Conservation (phyloP, 192 early-diverging fungal species). For the Cladochytrium replicatum region DNA sequence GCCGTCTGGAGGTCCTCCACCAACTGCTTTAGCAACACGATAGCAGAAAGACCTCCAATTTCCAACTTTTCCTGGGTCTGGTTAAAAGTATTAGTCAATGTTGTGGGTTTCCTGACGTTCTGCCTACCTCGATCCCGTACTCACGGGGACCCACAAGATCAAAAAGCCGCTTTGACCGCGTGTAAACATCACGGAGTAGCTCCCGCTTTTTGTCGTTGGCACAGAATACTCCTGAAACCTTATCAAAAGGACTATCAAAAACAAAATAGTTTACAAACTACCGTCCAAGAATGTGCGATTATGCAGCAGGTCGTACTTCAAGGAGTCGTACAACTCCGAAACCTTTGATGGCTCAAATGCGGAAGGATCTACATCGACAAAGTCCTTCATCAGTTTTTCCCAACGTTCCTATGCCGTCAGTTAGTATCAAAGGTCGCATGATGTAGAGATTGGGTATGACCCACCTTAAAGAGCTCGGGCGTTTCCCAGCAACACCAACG, state of each 20-base stretch:
- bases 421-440: no score
- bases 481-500: constrained; percentile 89
- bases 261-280: constrained; percentile 31
- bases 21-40: constrained; percentile 70
- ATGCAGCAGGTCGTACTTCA: constrained; percentile 96
- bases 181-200: constrained; percentile 61
- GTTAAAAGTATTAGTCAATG: not conserved
- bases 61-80: constrained; percentile 63
- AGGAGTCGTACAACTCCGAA: constrained; percentile 87
- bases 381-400: constrained; percentile 93
- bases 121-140: constrained; percentile 69
- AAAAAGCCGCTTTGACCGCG: constrained; percentile 74
- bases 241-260: not conserved
- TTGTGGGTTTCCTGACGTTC: not conserved
- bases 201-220: constrained; percentile 20
- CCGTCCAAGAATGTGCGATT: constrained; percentile 78
- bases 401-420: constrained; percentile 70
- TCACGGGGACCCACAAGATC: constrained; percentile 90
- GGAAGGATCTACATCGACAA: constrained; percentile 49
- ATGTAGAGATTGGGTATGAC: no score
- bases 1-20: constrained; percentile 61
- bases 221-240: constrained; percentile 13
- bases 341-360: constrained; percentile 67
- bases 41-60: constrained; percentile 72
- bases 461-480: constrained; percentile 58